Base-by-base conservation (phyloP, 345 rosid species). In the Acer saccharum region DNA sequence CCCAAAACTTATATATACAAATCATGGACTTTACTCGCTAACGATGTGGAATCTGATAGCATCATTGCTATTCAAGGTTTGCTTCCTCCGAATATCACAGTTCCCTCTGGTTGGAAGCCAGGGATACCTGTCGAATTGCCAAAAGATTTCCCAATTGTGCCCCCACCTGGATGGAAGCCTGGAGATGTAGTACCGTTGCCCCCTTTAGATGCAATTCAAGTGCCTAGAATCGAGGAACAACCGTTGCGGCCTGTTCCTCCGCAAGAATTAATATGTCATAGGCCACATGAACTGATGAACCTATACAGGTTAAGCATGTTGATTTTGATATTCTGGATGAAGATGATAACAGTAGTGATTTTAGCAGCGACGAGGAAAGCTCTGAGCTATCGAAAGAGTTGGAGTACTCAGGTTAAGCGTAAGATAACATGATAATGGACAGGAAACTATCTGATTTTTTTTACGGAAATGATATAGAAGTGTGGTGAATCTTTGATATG, bases 141-240 rank as follows among this genome's bases (percentile, higher is more conserved):
- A 0, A 87, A 74, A 35, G 88, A 91, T 83, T 82, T 94, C 81
- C 94, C 93, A 48, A 58, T 74, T 14, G 79, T 86, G 73, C 94
- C 93, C 0, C 97, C 98, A 6, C 97, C 95, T 10, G 98, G 98
- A 77, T 92, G 96, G 97, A 93, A 95, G 85, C 98, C 93, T 6
- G 98, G 97, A 73, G 97, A 93, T 61, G 95, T 90, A 0, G 86
- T 91, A n/a, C 72, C 93, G 12, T 85, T 92, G 77, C 94, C 95
- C 9, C 95, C 94, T 0, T 55, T 90, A 74, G 98, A 89, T 52
- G 83, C 92, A 5, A 79, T 87, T 67, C 83, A 91, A 80, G 73
- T 83, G 54, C 87, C 89, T 82, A 84, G 88, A 78, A 54, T 76
- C 0, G 82, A 75, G 23, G 93, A 87, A 52, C 90, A 86, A 63